Percentiles rank a stretch among this genome's conserved stretches.
Evolutionary conservation across 768 basidiomycete species (phyloP).

Genomic region (Chalciporus sphaerocephalus): DNA sequence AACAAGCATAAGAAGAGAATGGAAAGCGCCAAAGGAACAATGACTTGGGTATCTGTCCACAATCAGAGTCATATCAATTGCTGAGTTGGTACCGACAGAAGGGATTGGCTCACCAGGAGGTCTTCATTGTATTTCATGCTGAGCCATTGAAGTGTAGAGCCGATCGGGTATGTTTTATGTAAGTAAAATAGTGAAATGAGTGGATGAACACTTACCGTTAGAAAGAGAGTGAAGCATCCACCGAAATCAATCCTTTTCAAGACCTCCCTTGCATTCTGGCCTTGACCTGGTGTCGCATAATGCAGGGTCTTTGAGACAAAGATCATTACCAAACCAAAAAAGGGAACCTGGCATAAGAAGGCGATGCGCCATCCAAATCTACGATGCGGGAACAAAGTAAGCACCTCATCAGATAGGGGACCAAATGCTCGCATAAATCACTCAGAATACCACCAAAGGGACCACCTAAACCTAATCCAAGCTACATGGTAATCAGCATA

Average conservation of each 20-base stretch:
- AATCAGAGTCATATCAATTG: conserved; percentile 19
- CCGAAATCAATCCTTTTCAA: conserved; percentile 78
- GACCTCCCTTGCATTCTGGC: conserved; percentile 59
- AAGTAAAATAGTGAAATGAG: not conserved
- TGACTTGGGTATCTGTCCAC: conserved; percentile 55
- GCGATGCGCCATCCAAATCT: conserved; percentile 77
- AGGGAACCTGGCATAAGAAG: conserved; percentile 65
- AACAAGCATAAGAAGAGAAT: conserved; percentile 48
- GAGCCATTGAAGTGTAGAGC: conserved; percentile 65
- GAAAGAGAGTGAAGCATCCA: conserved; percentile 57
- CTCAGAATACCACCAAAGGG: conserved; percentile 20
- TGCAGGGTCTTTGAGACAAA: conserved; percentile 45
- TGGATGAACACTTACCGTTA: conserved; percentile 40
- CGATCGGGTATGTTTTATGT: conserved; percentile 34
- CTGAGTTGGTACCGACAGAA: not conserved
- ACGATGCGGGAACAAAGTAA: not conserved
- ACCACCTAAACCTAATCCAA: conserved; percentile 23
- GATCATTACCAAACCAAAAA: conserved; percentile 53
- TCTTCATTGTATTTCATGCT: conserved; percentile 67
- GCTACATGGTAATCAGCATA: conserved; percentile 6
- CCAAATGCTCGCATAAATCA: conserved; percentile 13
- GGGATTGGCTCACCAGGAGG: conserved; percentile 41
- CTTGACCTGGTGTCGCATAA: conserved; percentile 66
- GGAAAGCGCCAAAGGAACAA: conserved; percentile 43
- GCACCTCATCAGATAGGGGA: not conserved